These are phyloP conservation scores for Galerina sulciceps DNA, from an alignment of 768 basidiomycete species.

Conservation along the genomic window DNA sequence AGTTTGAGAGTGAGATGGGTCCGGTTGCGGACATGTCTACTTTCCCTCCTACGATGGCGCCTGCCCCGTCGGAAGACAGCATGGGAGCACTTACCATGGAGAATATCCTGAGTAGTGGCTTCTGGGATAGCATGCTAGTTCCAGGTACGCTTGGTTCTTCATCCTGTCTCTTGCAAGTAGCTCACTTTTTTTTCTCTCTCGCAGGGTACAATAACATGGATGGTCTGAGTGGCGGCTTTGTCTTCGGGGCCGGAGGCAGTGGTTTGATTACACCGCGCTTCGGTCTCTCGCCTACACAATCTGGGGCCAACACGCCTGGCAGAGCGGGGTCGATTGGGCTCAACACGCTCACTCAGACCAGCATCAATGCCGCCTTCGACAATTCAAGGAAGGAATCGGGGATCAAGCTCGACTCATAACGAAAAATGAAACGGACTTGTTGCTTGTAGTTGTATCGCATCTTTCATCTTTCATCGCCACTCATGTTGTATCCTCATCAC, in stretches of 20 bases:
- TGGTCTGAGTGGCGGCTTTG: conserved; percentile 83
- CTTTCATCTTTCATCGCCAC: background rate
- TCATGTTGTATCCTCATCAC: background rate
- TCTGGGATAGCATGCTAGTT: conserved; percentile 89
- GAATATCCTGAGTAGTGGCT: conserved; percentile 74
- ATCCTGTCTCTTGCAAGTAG: background rate
- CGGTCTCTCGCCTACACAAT: conserved; percentile 61
- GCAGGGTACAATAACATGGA: conserved; percentile 83
- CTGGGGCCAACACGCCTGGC: conserved; percentile 55
- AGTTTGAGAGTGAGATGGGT: conserved; percentile 84
- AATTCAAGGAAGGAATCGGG: conserved; percentile 31
- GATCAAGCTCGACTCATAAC: conserved; percentile 37
- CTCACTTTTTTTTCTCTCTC: conserved; percentile 6
- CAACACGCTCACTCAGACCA: conserved; percentile 44
- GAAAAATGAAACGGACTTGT: background rate
- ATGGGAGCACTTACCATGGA: conserved; percentile 74
- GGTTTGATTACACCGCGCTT: conserved; percentile 80
- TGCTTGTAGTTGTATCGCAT: conserved; percentile 1
- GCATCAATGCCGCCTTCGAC: conserved; percentile 51
- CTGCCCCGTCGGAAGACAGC: conserved; percentile 37
- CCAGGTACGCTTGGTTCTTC: conserved; percentile 60
- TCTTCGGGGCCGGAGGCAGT: conserved; percentile 83
- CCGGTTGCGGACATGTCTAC: conserved; percentile 81
- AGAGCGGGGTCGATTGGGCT: conserved; percentile 20
- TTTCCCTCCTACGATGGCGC: conserved; percentile 88